These are phyloP conservation scores for Ceratocystis variospora DNA, from an alignment of 2,329 filamentous ascomycete genomes.

Conservation along the genomic window DNA sequence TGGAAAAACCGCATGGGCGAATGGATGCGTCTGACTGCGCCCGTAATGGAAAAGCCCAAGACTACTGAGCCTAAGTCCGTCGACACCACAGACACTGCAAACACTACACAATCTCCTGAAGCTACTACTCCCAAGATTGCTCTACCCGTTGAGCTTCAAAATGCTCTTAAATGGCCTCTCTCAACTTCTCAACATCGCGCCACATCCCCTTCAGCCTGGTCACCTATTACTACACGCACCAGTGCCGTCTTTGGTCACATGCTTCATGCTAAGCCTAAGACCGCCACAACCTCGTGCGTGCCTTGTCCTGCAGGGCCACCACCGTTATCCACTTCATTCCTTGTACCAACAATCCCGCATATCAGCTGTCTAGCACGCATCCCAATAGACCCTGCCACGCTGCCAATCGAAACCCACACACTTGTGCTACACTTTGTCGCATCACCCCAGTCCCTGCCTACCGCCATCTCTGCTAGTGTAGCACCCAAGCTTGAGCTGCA, in stretches of 20 bases:
- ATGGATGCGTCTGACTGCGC: slow-evolving; percentile 14
- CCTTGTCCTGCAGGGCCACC: neutral
- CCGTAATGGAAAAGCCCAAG: neutral
- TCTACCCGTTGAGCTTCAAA: slow-evolving; percentile 7
- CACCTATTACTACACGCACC: slow-evolving; percentile 22
- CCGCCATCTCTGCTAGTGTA: slow-evolving; percentile 10
- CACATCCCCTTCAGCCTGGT: slow-evolving; percentile 14
- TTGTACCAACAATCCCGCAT: slow-evolving; percentile 36
- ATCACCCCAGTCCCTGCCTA: slow-evolving; percentile 15
- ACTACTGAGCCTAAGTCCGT: neutral
- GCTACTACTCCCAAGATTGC: neutral
- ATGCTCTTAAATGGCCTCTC: slow-evolving; percentile 16
- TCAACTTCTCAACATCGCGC: neutral
- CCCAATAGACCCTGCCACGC: slow-evolving; percentile 23
- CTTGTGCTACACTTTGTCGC: slow-evolving; percentile 14
- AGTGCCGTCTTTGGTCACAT: slow-evolving; percentile 39
- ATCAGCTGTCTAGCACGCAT: slow-evolving; percentile 32
- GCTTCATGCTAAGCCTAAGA: slow-evolving; percentile 27
- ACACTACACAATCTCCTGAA: neutral
- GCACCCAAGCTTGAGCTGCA: slow-evolving; percentile 20
- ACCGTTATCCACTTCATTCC: slow-evolving; percentile 22
- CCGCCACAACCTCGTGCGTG: neutral
- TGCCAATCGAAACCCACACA: slow-evolving; percentile 3
- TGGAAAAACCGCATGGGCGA: slow-evolving; percentile 16
- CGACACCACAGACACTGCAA: neutral